Conservation (phyloP, 257 asterid genomes). For the Gardenia jasminoides region DNA sequence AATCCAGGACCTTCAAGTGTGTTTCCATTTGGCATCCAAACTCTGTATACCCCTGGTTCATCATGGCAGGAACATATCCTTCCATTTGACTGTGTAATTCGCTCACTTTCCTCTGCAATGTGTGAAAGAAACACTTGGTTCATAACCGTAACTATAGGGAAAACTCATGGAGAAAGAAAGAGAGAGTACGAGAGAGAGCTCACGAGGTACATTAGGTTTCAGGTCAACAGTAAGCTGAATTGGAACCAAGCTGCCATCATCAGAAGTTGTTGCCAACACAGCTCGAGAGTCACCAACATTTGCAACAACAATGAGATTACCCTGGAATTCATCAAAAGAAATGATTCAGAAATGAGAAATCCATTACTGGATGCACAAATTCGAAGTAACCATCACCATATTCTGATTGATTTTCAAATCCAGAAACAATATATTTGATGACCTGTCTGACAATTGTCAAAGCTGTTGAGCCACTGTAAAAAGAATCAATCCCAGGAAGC, state of each 20-base stretch:
- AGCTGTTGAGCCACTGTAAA: constrained; percentile 71
- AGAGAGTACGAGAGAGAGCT: constrained; percentile 21
- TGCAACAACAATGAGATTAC: constrained; percentile 53
- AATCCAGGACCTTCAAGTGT: constrained; percentile 67
- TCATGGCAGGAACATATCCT: constrained; percentile 47
- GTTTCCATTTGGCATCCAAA: constrained; percentile 67
- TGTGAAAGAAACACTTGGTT: neutral
- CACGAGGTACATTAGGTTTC: constrained; percentile 75
- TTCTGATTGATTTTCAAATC: no score
- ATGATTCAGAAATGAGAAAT: neutral
- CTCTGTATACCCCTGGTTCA: constrained; percentile 68
- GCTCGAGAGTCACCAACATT: constrained; percentile 82
- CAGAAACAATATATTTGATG: neutral
- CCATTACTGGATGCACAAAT: neutral
- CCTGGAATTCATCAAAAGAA: constrained; percentile 37
- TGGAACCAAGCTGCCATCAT: constrained; percentile 51
- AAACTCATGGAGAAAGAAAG: neutral
- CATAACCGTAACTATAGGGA: neutral
- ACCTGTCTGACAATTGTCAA: constrained; percentile 68
- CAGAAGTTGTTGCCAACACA: constrained; percentile 56
- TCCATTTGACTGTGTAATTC: constrained; percentile 63
- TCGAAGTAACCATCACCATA: neutral
- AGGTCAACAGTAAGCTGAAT: constrained; percentile 73
- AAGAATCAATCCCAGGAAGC: constrained; percentile 53
- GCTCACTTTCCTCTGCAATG: constrained; percentile 56